Conservation (phyloP, 192 early-diverging fungal species). For the Coemansia sp. region DNA sequence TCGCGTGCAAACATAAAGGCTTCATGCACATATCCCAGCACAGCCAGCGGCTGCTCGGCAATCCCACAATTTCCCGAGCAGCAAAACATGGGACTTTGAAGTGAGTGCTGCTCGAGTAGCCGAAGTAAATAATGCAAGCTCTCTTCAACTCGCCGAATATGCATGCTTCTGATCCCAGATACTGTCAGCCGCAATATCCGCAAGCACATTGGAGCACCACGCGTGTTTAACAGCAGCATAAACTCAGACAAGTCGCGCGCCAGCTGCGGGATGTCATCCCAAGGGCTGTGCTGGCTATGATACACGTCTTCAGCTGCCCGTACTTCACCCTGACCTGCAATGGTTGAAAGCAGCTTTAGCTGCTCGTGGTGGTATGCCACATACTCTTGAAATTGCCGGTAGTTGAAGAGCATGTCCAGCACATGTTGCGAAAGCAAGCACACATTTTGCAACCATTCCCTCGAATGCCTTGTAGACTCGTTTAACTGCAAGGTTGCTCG, state of each 20-base stretch:
- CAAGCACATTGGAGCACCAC: constrained; percentile 20
- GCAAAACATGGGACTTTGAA: not conserved
- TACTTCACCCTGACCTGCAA: constrained; percentile 4
- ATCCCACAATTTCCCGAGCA: constrained; percentile 21
- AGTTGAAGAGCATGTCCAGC: constrained; percentile 42
- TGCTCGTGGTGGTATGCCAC: constrained; percentile 44
- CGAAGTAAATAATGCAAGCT: constrained; percentile 19
- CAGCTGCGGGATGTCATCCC: constrained; percentile 38
- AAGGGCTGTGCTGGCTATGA: constrained; percentile 46
- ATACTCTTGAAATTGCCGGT: constrained; percentile 45
- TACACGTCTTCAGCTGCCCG: constrained; percentile 18
- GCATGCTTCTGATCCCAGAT: constrained; percentile 37
- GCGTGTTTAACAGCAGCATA: constrained; percentile 29
- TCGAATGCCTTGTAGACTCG: not conserved
- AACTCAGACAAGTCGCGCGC: constrained; percentile 16
- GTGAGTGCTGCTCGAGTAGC: constrained; percentile 34
- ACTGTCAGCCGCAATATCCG: constrained; percentile 27
- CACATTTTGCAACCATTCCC: constrained; percentile 23
- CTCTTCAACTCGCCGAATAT: constrained; percentile 33
- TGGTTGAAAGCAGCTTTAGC: constrained; percentile 28
- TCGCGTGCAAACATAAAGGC: constrained; percentile 46
- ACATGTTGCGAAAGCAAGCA: constrained; percentile 16
- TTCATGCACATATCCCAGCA: constrained; percentile 44
- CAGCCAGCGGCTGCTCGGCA: constrained; percentile 8
- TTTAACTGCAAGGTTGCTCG: constrained; percentile 12